These are phyloP conservation scores for Sugiyamaella valdiviana DNA, from an alignment of 805 yeast genomes.

Conservation along the genomic window DNA sequence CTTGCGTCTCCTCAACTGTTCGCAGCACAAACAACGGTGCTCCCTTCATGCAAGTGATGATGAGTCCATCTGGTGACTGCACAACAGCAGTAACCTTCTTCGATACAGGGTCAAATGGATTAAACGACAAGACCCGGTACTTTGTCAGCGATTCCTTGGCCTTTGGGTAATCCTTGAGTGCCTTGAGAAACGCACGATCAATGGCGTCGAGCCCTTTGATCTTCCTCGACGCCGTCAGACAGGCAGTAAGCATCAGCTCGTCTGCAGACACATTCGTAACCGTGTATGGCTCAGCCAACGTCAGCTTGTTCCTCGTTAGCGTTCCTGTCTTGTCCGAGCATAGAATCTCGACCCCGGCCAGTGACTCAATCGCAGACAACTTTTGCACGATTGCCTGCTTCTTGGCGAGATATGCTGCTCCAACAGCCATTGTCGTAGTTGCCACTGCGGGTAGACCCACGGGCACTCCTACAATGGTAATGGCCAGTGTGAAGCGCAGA, in stretches of 20 bases:
- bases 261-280: constrained; percentile 96
- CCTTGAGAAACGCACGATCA: constrained; percentile 92
- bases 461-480: constrained; percentile 96
- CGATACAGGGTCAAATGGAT: constrained; percentile 96
- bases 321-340: constrained; percentile 99
- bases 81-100: constrained; percentile 94
- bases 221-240: constrained; percentile 97
- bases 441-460: constrained; percentile 98
- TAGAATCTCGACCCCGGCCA: constrained; percentile 95
- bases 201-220: constrained; percentile 97
- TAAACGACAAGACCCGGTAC: constrained; percentile 92
- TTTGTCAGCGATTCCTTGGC: constrained; percentile 89
- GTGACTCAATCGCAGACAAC: constrained; percentile 91
- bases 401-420: constrained; percentile 97
- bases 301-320: constrained; percentile 92
- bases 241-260: constrained; percentile 94
- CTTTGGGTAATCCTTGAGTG: constrained; percentile 80
- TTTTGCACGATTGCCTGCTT: constrained; percentile 96
- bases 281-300: constrained; percentile 95
- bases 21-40: constrained; percentile 95
- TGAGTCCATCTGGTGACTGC: constrained; percentile 93
- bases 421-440: constrained; percentile 98
- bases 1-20: constrained; percentile 96
- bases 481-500: constrained; percentile 87
- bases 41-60: constrained; percentile 94